phyloP scores from a whole-genome alignment of 805 yeast genomes.

The Komagataella pastoris region DNA sequence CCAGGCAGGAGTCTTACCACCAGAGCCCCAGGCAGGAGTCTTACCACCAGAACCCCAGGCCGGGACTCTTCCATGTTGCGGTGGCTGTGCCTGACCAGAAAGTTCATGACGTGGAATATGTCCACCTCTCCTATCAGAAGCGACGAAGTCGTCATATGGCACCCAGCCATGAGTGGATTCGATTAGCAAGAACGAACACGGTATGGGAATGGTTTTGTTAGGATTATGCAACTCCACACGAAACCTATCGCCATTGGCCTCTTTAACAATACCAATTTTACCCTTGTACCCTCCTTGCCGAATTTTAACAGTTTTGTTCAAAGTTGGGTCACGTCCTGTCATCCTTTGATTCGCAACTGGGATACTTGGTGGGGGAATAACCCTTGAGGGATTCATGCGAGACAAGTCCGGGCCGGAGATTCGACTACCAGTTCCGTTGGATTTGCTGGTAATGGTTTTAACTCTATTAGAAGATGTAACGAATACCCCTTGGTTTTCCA shows the following conservation, averaged over 20 bases:
- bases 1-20: conserved; percentile 41
- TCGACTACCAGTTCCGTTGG: conserved; percentile 14
- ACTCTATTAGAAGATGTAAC: conserved; percentile 67
- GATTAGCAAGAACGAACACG: conserved; percentile 67
- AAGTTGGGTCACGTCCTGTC: conserved; percentile 69
- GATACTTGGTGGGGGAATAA: conserved; percentile 35
- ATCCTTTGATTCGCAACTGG: conserved; percentile 35
- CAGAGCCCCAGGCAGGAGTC: conserved; percentile 18
- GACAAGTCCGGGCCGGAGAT: conserved; percentile 49
- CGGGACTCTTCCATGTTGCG: conserved; percentile 20
- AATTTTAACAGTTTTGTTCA: conserved; percentile 77
- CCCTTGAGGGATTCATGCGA: conserved; percentile 75
- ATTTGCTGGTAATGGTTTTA: conserved; percentile 71
- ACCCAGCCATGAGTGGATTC: conserved; percentile 53
- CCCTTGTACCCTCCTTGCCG: conserved; percentile 93
- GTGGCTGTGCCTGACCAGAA: conserved; percentile 10
- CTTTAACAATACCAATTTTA: conserved; percentile 82
- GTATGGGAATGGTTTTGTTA: conserved; percentile 75
- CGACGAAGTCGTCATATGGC: conserved; percentile 71
- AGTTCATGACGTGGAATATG: conserved; percentile 9
- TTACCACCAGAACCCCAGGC: conserved; percentile 19
- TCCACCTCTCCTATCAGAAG: conserved; percentile 10
- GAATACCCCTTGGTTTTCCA: conserved; percentile 86
- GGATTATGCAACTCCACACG: conserved; percentile 91
- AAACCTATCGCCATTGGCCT: conserved; percentile 84